phyloP scores from a whole-genome alignment of 225 moss, liverwort and hornwort species.

The Physcomitrium patens region DNA sequence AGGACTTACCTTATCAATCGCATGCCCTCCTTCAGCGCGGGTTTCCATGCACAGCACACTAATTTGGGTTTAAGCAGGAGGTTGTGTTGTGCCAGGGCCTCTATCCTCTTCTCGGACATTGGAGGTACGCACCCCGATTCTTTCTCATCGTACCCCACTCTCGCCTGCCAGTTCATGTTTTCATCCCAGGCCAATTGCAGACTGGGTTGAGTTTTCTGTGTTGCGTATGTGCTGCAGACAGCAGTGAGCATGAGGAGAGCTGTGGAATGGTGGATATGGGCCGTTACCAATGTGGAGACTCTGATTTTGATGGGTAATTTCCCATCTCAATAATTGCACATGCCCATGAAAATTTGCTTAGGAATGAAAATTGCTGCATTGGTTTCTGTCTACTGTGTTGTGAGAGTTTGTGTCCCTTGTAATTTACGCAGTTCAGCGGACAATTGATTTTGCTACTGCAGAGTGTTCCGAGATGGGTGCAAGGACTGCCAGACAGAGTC shows the following conservation, averaged over 20 bases:
- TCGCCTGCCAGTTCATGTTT: background rate
- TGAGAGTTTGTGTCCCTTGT: background rate
- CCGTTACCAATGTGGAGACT: background rate
- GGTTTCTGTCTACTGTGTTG: background rate
- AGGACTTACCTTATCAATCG: background rate
- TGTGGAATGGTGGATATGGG: background rate
- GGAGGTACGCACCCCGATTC: constrained; percentile 25
- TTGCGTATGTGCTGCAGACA: constrained; percentile 24
- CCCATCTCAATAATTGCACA: background rate
- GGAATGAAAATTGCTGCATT: background rate
- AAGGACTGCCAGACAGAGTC: background rate
- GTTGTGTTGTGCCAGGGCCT: constrained; percentile 10
- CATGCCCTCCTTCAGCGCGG: background rate
- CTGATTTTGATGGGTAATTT: constrained; percentile 10
- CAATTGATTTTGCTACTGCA: constrained; percentile 36
- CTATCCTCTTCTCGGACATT: background rate
- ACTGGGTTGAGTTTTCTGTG: background rate
- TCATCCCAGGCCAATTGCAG: background rate
- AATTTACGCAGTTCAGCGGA: background rate
- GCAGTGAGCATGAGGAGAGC: constrained; percentile 6
- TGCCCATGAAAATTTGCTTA: background rate
- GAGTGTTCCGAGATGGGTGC: constrained; percentile 34
- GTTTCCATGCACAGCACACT: constrained; percentile 5
- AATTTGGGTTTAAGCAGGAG: background rate
- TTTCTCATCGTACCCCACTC: background rate